Evolutionary conservation across 768 basidiomycete species (phyloP), one percentile per base, ranked within the genome.

Genomic region (Neoboletus magnificus): DNA sequence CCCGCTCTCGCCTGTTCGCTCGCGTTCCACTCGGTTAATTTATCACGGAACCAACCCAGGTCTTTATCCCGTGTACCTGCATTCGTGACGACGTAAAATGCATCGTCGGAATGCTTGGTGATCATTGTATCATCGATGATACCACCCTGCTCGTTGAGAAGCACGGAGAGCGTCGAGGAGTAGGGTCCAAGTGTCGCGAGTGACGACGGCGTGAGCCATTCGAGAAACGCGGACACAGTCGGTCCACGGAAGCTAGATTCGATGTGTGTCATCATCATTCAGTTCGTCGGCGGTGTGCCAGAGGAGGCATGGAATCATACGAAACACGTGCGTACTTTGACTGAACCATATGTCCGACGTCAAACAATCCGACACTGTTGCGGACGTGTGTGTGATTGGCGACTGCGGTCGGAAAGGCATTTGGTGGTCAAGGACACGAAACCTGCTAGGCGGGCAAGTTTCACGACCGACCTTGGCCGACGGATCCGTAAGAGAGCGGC

Each of bases 281-380:
- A 39, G 33, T 32, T n/a, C 29, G 15, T 47, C 39, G 33, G 32
- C n/a, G 16, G 36, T 37, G 29, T 27, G 20, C 10, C 30, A 16
- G 32, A 23, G 23, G 15, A 23, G 22, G 23, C 25, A 11, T 30
- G 10, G 3, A 12, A 12, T 20, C 1, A 42, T n/a, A 37, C 8
- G 45, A 40, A 41, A 20, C 22, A 23, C 3, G 30, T 30, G 30
- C 82, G 46, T 64, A 93, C 92, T 84, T 88, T 33, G 85, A 84
- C 70, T 98, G 96, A 16, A 98, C 90, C 96, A 99, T 99, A 72
- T 99, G 97, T 22, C 92, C 92, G 27, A 99, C 97, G 66, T 99
- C 97, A 69, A 99, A 99, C 32, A 99, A 77, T 1, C 94, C 94
- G 1, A 83, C 91, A 35, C 80, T 81, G 13, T 75, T 82, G 40